Base-by-base conservation (phyloP, 176 grass and related monocot species). In the Sorghum bicolor region DNA sequence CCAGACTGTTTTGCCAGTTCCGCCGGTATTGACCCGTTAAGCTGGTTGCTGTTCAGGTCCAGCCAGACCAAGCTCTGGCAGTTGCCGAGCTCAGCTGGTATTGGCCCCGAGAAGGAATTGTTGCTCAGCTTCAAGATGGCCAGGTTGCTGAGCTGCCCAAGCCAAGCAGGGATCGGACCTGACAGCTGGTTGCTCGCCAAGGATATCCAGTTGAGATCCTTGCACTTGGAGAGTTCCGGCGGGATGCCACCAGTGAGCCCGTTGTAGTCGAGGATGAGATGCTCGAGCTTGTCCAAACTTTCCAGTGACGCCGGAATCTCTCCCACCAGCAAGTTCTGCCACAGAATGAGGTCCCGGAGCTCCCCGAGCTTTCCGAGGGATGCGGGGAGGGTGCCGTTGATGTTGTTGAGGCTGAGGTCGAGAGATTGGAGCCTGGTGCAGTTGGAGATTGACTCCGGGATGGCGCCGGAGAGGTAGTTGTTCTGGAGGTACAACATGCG, bases 221-320 rank as follows among this genome's bases (percentile, higher is more conserved):
- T 91, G 83, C 92, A 94, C 81, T 91, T 93, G 10, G 63, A 64
- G 68, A 97, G 65, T 5, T 89, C 94, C 26, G 82, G 74, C 14
- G 92, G 95, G 64, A 97, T 93, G 44, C 33, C 20, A 58, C 95
- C 95, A 2, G 88, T 85, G 79, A 97, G 90, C 2, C 90, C 92
- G 48, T 97, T 97, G 86, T 94, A 91, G 84, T 97, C 95, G 17
- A 97, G 92, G 83, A 97, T 94, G 74, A 97, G 92, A 87, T 97
- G 92, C 80, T 97, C 90, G 20, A 97, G 88, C 45, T 66, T 82
- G 30, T 30, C 40, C 75, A 99, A 84, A 62, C 65, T 62, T 29
- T 91, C 76, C 0, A 99, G 86, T 29, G 92, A 87, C 1, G 87
- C 72, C n/a, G 96, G 96, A 70, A 99, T 99, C 81, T 92, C 86